Conservation (phyloP, 164 flowering plant genomes). For the Brasenia schreberi region DNA sequence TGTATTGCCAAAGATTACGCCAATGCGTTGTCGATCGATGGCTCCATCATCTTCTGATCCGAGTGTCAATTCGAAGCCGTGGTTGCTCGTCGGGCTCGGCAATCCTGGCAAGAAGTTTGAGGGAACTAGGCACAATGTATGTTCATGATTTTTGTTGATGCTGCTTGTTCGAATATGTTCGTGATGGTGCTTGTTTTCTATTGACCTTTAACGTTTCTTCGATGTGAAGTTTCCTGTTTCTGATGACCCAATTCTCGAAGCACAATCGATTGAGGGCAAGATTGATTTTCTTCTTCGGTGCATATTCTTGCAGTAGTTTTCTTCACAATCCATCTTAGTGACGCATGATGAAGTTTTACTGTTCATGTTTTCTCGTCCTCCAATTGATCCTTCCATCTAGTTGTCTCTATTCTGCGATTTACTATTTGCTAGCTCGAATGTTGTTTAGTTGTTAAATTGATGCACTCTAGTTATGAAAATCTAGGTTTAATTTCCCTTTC, state of each 20-base stretch:
- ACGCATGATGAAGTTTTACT: too few relatives aligned
- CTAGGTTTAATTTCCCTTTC: neutral
- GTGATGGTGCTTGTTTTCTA: neutral
- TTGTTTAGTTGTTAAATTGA: neutral
- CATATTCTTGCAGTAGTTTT: too few relatives aligned
- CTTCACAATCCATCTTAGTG: too few relatives aligned
- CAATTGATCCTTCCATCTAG: too few relatives aligned
- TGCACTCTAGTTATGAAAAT: neutral
- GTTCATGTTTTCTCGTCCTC: too few relatives aligned
- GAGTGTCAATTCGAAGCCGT: slow-evolving; percentile 25
- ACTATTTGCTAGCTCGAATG: too few relatives aligned
- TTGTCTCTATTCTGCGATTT: neutral
- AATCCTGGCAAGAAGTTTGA: slow-evolving; percentile 73
- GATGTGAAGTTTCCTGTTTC: neutral
- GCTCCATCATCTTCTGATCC: neutral
- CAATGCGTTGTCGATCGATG: neutral
- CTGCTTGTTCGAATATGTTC: neutral
- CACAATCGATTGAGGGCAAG: too few relatives aligned
- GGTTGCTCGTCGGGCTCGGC: slow-evolving; percentile 86
- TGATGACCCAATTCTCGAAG: neutral
- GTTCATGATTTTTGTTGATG: neutral
- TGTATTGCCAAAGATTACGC: neutral
- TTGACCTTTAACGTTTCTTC: neutral
- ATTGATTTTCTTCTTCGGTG: too few relatives aligned
- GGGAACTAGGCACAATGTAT: slow-evolving; percentile 74